These are phyloP conservation scores for Camelina neglecta DNA, from an alignment of 345 rosid species.

Conservation along the genomic window DNA sequence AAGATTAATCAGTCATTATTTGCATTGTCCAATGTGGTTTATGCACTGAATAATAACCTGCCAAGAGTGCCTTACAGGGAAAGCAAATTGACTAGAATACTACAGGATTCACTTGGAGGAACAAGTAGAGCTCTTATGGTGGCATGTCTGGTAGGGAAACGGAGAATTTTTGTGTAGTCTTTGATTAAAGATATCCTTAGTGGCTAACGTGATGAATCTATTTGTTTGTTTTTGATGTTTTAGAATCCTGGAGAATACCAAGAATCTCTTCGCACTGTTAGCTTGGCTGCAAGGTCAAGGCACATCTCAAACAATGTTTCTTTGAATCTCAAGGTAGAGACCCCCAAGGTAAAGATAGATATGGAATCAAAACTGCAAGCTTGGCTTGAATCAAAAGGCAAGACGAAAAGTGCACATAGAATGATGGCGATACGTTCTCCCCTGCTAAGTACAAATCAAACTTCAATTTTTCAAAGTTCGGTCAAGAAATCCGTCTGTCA, in stretches of 20 bases:
- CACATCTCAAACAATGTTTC: conserved; percentile 65
- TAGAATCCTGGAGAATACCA: conserved; percentile 98
- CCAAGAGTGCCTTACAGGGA: conserved; percentile 84
- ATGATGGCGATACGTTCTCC: conserved; percentile 55
- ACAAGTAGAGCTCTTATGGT: conserved; percentile 84
- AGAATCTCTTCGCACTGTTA: conserved; percentile 87
- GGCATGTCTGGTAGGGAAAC: conserved; percentile 76
- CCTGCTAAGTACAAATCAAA: conserved; percentile 45
- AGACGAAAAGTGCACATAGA: conserved; percentile 63
- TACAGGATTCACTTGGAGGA: conserved; percentile 97
- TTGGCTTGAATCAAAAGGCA: conserved; percentile 95
- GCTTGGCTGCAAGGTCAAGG: conserved; percentile 92
- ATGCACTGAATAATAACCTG: conserved; percentile 78
- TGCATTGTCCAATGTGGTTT: conserved; percentile 86
- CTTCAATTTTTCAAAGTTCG: conserved; percentile 48
- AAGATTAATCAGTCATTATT: conserved; percentile 91
- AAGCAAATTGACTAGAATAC: conserved; percentile 89
- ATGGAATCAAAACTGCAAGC: conserved; percentile 86
- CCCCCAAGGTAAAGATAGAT: conserved; percentile 66
- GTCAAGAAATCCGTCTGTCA: conserved; percentile 50
- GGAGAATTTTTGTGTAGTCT: too few species aligned
- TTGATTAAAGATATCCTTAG: background rate
- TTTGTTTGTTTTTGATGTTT: conserved; percentile 1
- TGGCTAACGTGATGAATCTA: conserved; percentile 4
- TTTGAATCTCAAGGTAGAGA: conserved; percentile 57